Conservation (phyloP, 1,139 yeast genomes). For the Debaryomyces coudertii region DNA sequence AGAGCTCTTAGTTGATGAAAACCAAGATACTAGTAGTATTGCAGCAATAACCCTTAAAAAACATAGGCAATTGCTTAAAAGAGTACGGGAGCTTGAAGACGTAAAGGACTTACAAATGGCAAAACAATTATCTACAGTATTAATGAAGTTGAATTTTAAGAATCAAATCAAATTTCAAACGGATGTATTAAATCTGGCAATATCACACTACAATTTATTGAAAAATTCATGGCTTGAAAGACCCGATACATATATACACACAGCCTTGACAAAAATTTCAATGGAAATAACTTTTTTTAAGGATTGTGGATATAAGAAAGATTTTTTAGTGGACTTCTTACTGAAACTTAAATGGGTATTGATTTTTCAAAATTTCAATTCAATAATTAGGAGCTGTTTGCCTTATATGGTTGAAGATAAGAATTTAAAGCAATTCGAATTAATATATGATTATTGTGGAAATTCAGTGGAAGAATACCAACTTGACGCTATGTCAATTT, state of each 20-base stretch:
- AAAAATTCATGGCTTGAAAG: slow-evolving; percentile 23
- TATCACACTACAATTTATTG: slow-evolving; percentile 21
- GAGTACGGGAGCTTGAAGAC: slow-evolving; percentile 12
- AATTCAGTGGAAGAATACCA: slow-evolving; percentile 21
- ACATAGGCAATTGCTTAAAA: slow-evolving; percentile 17
- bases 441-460: slow-evolving; percentile 24
- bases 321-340: slow-evolving; percentile 25
- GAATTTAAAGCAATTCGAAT: slow-evolving; percentile 19
- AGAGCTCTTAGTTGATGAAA: slow-evolving; percentile 18
- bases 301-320: slow-evolving; percentile 27
- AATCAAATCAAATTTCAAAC: slow-evolving; percentile 22
- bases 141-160: slow-evolving; percentile 27
- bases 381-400: slow-evolving; percentile 22
- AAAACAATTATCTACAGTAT: slow-evolving; percentile 21
- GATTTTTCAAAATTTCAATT: slow-evolving; percentile 32
- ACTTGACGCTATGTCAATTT: slow-evolving; percentile 24
- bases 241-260: slow-evolving; percentile 24
- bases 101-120: slow-evolving; percentile 14
- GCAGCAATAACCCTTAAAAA: slow-evolving; percentile 14
- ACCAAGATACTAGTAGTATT: slow-evolving; percentile 9
- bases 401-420: slow-evolving; percentile 23
- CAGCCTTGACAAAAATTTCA: slow-evolving; percentile 20
- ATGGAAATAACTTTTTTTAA: slow-evolving; percentile 25
- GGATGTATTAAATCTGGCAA: slow-evolving; percentile 21
- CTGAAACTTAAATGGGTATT: slow-evolving; percentile 34